Conservation (phyloP, 2,329 filamentous ascomycete genomes). For the Ophiocordyceps robertsii region DNA sequence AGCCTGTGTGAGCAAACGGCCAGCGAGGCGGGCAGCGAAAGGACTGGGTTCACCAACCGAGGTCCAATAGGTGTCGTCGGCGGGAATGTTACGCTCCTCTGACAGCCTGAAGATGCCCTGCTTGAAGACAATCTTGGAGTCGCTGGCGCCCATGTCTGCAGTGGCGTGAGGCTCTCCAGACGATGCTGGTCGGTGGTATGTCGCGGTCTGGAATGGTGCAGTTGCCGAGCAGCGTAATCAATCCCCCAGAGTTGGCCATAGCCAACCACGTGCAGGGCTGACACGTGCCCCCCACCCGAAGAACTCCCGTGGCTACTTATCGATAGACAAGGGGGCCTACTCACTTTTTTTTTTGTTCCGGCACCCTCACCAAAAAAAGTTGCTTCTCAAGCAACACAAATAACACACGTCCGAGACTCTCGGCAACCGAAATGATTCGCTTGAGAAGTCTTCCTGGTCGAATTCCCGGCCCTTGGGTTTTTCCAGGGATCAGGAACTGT, state of each 20-base stretch:
- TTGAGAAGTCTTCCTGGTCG: no score
- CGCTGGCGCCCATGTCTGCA: conserved; percentile 77
- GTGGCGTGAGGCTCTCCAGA: conserved; percentile 11
- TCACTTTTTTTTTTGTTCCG: no score
- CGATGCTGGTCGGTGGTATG: conserved; percentile 2
- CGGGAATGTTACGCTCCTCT: conserved; percentile 77
- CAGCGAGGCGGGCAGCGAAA: neutral
- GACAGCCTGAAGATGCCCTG: conserved; percentile 94
- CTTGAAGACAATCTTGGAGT: conserved; percentile 98
- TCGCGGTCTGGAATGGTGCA: neutral
- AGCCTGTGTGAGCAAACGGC: conserved; percentile 2
- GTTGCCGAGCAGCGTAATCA: neutral
- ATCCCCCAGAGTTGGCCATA: no score
- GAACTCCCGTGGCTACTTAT: no score
- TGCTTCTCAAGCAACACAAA: no score
- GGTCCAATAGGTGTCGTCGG: conserved; percentile 86
- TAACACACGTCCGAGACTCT: no score
- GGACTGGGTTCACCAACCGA: conserved; percentile 46
- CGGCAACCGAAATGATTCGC: no score
- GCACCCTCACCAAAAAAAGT: no score
- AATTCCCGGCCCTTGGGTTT: no score
- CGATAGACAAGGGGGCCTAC: no score
- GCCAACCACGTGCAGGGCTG: neutral
- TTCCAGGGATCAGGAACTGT: no score
- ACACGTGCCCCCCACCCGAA: no score